Evolutionary conservation across 164 flowering plant genomes (phyloP).

Genomic region (Chimonanthus salicifolius): DNA sequence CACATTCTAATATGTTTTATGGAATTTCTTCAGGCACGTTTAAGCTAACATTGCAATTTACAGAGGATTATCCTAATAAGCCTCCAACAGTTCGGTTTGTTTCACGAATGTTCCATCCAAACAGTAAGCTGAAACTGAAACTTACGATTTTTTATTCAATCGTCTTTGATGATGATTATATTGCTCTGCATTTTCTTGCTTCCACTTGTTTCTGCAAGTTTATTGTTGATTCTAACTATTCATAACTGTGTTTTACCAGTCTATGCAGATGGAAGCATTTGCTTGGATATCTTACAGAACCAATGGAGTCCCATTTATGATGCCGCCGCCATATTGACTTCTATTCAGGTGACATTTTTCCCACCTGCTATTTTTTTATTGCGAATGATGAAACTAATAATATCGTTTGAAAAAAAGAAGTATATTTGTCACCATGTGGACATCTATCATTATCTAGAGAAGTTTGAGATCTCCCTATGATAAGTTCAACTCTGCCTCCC

Average conservation of each 20-base stretch:
- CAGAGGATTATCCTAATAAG: constrained; percentile 58
- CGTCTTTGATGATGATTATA: neutral
- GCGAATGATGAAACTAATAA: neutral
- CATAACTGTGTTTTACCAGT: constrained; percentile 16
- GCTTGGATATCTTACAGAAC: constrained; percentile 46
- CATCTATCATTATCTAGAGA: too few relatives aligned
- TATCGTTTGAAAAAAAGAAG: too few relatives aligned
- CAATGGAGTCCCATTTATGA: constrained; percentile 57
- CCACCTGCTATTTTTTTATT: neutral
- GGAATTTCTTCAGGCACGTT: constrained; percentile 37
- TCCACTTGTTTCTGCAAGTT: neutral
- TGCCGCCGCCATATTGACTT: constrained; percentile 48
- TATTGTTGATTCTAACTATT: neutral
- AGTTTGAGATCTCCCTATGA: neutral
- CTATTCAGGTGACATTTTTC: constrained; percentile 36
- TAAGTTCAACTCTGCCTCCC: neutral
- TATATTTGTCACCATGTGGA: neutral
- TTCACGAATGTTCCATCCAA: constrained; percentile 59
- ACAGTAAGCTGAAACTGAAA: constrained; percentile 33
- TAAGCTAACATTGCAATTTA: constrained; percentile 52
- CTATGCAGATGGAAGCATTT: constrained; percentile 52
- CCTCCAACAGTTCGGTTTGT: constrained; percentile 57
- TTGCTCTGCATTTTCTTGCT: neutral
- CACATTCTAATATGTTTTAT: neutral
- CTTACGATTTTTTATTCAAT: neutral